These are phyloP conservation scores for Rhizophagus sp. DNA, from an alignment of 192 early-diverging fungal species.

Conservation along the genomic window DNA sequence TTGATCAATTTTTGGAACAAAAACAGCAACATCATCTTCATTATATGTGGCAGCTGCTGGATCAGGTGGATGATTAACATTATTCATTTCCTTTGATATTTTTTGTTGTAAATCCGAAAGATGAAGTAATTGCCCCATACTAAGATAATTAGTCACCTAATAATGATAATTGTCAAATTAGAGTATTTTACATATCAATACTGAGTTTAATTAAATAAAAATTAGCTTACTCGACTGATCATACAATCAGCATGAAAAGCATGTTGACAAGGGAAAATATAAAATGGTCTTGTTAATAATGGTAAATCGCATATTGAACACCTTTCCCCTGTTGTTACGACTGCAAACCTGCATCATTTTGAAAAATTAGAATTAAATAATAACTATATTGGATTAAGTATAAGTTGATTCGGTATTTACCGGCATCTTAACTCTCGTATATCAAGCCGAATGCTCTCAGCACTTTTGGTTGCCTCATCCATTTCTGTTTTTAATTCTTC, in stretches of 20 bases:
- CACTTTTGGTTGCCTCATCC: slow-evolving; percentile 93
- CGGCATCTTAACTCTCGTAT: slow-evolving; percentile 83
- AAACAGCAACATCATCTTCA: slow-evolving; percentile 48
- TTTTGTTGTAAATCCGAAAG: slow-evolving; percentile 63
- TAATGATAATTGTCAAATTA: slow-evolving; percentile 17
- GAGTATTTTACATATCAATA: no score
- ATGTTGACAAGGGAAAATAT: slow-evolving; percentile 95
- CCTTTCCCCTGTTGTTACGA: slow-evolving; percentile 67
- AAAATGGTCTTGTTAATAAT: slow-evolving; percentile 85
- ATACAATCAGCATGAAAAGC: slow-evolving; percentile 94
- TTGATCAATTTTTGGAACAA: slow-evolving; percentile 48
- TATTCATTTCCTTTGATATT: slow-evolving; percentile 52
- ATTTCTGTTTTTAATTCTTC: slow-evolving; percentile 87
- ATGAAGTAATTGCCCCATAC: slow-evolving; percentile 45
- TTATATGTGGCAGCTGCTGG: slow-evolving; percentile 32
- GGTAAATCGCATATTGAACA: slow-evolving; percentile 81
- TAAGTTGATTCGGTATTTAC: slow-evolving; percentile 41
- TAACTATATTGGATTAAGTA: no score
- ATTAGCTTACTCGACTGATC: slow-evolving; percentile 59
- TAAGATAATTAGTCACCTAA: slow-evolving; percentile 51
- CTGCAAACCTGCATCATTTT: slow-evolving; percentile 50
- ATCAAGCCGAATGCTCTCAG: slow-evolving; percentile 90
- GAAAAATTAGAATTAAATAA: background rate
- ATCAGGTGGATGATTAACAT: slow-evolving; percentile 33
- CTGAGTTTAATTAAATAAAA: background rate